Conservation (phyloP, 2,329 filamentous ascomycete species). For the Monilinia fructigena region DNA sequence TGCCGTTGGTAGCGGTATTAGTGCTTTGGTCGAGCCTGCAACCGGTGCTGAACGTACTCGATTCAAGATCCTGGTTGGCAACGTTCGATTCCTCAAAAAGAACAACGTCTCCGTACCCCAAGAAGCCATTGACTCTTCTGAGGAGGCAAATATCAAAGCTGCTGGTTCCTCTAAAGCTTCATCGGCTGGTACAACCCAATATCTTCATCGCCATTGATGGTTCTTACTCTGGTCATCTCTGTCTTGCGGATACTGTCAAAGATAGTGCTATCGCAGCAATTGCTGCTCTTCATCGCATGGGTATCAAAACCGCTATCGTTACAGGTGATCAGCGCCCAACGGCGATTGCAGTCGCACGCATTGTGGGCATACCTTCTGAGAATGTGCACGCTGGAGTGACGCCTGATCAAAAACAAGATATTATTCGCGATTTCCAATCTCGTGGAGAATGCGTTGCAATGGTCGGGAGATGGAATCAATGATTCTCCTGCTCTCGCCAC, state of each 20-base stretch:
- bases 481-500: conserved; percentile 94
- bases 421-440: conserved; percentile 74
- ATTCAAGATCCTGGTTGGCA: conserved; percentile 82
- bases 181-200: conserved; percentile 75
- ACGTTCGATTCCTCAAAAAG: conserved; percentile 71
- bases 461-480: conserved; percentile 98
- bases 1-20: conserved; percentile 80
- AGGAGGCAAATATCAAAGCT: conserved; percentile 53
- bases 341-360: conserved; percentile 76
- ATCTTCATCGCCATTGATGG: conserved; percentile 89
- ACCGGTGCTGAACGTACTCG: conserved; percentile 64
- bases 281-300: conserved; percentile 77
- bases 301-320: conserved; percentile 84
- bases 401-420: conserved; percentile 85
- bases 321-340: conserved; percentile 89
- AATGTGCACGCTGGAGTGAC: conserved; percentile 85
- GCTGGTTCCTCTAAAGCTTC: conserved; percentile 39
- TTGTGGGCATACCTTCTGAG: conserved; percentile 74
- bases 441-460: conserved; percentile 81
- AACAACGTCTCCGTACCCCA: conserved; percentile 66
- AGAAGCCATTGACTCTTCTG: conserved; percentile 61
- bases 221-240: conserved; percentile 76
- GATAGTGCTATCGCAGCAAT: conserved; percentile 79
- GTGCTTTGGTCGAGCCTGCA: conserved; percentile 75
- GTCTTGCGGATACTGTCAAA: conserved; percentile 88